Base-by-base conservation (phyloP, 768 basidiomycete genomes). In the Hericium coralloides region DNA sequence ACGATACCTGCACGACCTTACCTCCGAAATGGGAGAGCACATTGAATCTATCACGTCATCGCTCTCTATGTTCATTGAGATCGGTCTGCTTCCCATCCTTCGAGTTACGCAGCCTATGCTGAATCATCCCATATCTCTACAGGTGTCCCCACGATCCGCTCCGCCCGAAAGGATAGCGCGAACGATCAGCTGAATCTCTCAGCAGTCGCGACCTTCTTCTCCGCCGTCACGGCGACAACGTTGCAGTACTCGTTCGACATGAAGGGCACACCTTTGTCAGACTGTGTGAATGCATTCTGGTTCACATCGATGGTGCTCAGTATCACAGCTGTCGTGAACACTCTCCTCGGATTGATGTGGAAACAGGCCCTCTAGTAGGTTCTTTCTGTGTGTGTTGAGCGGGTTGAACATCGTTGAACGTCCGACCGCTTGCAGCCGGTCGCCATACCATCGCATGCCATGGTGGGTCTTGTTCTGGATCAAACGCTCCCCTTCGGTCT, bases 401-500 rank as follows among this genome's bases (percentile, higher is more conserved):
- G n/a, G n/a, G n/a, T n/a, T n/a, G n/a, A n/a, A n/a, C 52, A 52
- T n/a, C n/a, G 12, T 12, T 45, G 6, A 52, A 23, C 18, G 7
- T 66, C 56, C 38, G 10, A 51, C 55, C 48, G 55, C 60, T 52
- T 56, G 10, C 52, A 87, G 86, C 66, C 86, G 86, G 55, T 87
- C 85, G 38, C 87, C 86, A n/a, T 81, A 84, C 9, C 81, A 88
- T 67, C 81, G 84, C 54, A 84, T 87, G 47, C 86, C 87, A 0
- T 87, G 86, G 86, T 88, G 87, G 85, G 85, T 88, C 47, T 70
- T 87, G 56, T 89, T 91, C 62, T 92, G 87, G 89, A 91, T 91
- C 72, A 91, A 90, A 66, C 76, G 88, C 38, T 88, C 87, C 5
- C 89, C 89, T 14, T 75, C 91, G 36, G 85, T 90, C 59, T 89